These are phyloP conservation scores for Annulohypoxylon truncatum DNA, from an alignment of 2,329 filamentous ascomycete genomes.

Conservation along the genomic window DNA sequence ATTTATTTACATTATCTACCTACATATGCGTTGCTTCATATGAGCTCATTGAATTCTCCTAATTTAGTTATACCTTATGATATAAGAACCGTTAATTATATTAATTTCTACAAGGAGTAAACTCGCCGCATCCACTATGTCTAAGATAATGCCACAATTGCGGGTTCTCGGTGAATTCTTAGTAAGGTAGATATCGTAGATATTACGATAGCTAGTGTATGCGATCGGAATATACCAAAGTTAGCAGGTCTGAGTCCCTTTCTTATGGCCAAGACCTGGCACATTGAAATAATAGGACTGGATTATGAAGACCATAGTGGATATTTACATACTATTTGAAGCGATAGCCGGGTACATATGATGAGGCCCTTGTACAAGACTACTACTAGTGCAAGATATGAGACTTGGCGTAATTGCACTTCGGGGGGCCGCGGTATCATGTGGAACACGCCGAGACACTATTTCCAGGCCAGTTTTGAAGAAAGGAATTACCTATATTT, in stretches of 20 bases:
- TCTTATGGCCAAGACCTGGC: background rate
- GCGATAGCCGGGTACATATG: background rate
- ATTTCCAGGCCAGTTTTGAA: background rate
- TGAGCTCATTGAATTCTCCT: no score
- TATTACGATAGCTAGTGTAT: background rate
- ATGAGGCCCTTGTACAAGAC: background rate
- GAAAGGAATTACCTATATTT: background rate
- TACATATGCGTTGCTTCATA: no score
- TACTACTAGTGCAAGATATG: background rate
- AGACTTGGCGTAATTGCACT: background rate
- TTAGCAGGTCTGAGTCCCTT: background rate
- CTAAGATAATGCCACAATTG: background rate
- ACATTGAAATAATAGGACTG: background rate
- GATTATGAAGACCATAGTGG: background rate
- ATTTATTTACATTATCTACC: no score
- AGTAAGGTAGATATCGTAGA: background rate
- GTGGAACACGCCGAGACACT: background rate
- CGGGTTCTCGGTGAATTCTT: background rate
- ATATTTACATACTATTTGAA: background rate
- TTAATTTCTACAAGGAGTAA: no score
- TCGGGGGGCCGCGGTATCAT: background rate
- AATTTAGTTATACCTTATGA: no score
- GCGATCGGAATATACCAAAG: background rate
- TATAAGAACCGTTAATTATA: no score
- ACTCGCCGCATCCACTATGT: background rate